phyloP scores from a whole-genome alignment of 345 rosid genomes.

The Rhodamnia rubescens region DNA sequence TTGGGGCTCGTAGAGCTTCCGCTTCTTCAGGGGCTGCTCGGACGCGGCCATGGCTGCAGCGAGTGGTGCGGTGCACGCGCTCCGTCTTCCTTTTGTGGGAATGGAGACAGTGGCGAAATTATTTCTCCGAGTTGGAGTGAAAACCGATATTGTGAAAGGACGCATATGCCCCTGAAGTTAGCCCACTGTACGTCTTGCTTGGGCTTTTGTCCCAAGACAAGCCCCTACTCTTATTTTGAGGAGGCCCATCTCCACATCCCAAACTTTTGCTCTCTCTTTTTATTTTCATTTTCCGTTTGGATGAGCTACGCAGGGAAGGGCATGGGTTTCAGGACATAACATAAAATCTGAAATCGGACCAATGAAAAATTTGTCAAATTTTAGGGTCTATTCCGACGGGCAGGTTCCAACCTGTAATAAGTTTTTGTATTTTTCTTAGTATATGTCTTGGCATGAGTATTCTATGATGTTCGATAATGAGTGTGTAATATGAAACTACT shows the following conservation, averaged over 20 bases:
- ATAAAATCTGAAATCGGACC: too few relatives aligned
- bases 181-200: background rate
- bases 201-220: background rate
- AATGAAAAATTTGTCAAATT: too few relatives aligned
- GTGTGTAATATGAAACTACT: too few relatives aligned
- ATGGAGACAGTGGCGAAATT: background rate
- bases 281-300: background rate
- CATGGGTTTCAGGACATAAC: too few relatives aligned
- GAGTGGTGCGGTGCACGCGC: background rate
- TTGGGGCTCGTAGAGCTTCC: conserved; percentile 50
- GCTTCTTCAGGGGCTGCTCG: conserved; percentile 92
- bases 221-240: background rate
- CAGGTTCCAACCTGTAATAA: too few relatives aligned
- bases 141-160: background rate
- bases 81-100: background rate
- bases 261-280: background rate
- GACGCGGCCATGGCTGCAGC: conserved; percentile 38
- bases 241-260: background rate
- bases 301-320: background rate
- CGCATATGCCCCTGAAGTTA: background rate
- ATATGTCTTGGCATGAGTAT: too few relatives aligned
- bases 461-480: too few relatives aligned
- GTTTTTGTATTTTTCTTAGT: too few relatives aligned
- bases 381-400: too few relatives aligned
- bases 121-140: background rate